phyloP scores from a whole-genome alignment of 441 rosid genomes.

The Breynia disticha region DNA sequence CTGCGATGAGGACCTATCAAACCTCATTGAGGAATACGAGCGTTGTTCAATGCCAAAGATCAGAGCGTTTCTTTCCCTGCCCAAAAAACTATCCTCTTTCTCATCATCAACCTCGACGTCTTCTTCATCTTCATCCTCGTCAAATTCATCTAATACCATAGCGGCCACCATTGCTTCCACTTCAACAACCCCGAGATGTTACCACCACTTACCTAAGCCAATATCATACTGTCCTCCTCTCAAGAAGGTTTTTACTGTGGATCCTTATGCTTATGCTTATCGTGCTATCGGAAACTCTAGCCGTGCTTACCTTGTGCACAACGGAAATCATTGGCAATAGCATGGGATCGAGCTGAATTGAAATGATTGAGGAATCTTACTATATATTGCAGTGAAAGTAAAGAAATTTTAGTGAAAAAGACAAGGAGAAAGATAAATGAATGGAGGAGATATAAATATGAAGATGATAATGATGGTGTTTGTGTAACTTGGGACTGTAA shows the following conservation, averaged over 20 bases:
- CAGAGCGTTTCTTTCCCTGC: constrained; percentile 51
- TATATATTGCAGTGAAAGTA: background rate
- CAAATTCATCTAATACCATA: constrained; percentile 11
- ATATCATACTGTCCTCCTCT: constrained; percentile 26
- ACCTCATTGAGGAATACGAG: constrained; percentile 53
- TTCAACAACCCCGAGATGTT: constrained; percentile 31
- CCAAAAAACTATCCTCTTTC: constrained; percentile 27
- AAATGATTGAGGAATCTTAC: background rate
- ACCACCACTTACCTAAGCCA: constrained; percentile 28
- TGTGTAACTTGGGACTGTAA: constrained; percentile 33
- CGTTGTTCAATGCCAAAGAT: too few species aligned
- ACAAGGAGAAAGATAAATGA: background rate
- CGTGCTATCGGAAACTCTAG: constrained; percentile 35
- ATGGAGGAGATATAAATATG: background rate
- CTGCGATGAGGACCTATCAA: constrained; percentile 60
- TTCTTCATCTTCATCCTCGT: background rate
- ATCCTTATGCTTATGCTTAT: constrained; percentile 24
- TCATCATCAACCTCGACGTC: constrained; percentile 10
- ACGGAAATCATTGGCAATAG: constrained; percentile 68
- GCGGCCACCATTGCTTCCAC: constrained; percentile 8
- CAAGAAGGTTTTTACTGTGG: constrained; percentile 18
- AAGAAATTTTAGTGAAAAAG: background rate
- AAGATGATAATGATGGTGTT: background rate
- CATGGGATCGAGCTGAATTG: background rate
- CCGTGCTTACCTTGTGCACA: constrained; percentile 38